Base-by-base conservation (phyloP, 2,329 filamentous ascomycete genomes). In the Cryphonectria naterciae region DNA sequence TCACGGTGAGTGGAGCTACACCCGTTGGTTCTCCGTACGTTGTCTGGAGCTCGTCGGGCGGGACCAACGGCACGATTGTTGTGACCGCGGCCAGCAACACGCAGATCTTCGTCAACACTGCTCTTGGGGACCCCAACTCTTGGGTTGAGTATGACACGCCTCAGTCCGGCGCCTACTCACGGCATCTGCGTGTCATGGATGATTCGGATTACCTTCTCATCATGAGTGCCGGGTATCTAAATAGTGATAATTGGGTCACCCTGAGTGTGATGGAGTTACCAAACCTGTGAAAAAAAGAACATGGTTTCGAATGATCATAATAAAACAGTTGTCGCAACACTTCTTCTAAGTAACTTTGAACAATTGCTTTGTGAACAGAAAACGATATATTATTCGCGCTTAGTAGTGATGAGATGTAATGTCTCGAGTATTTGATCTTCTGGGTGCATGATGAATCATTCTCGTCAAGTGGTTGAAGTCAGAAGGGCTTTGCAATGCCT, bases 31-130 rank as follows among this genome's bases (percentile, higher is more conserved):
- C 79, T 49, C 84, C 84, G 0, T 84, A 83, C 62, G 80, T 85
- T 2, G 77, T 82, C 4, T 85, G 83, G 83, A 81, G 78, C 15
- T 77, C 82, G 10, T 76, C 79, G 35, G 83, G 83, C 39, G 82
- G 83, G 19, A 74, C 75, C 65, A 82, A 84, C 73, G 83, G 83
- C 13, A 85, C 83, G 8, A 81, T 85, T 61, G 73, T 84, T 52
- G 79, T 84, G 32, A 82, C 78, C 69, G 78, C 79, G 63, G 80
- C 78, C 39, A 78, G 78, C 66, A 76, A 78, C 72, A 74, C 75
- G 8, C 78, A 82, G 68, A 76, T 85, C 35, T 85, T 81, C 72
- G 78, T 80, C 58, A 85, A 85, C 77, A 79, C 80, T 66, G 78
- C 76, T 67, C 77, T 83, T 37, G 81, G 81, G 52, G 79, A 79